Evolutionary conservation across 169 alveolate species (phyloP).

Genomic region (Toxoplasma gondii): DNA sequence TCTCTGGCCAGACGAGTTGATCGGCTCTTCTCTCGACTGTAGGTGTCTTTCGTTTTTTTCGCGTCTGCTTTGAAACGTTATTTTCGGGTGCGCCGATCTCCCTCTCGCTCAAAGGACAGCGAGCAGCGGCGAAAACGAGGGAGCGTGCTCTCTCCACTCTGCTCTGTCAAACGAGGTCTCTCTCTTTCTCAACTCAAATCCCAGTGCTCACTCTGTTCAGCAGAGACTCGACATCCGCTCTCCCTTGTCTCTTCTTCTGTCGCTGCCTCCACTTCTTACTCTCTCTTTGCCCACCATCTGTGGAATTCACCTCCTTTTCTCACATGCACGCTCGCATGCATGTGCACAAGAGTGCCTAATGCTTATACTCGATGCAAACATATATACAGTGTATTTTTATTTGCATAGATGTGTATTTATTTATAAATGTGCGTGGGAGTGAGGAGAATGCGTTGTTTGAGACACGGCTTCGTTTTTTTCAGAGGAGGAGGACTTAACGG

Average conservation of each 20-base stretch:
- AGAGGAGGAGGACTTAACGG: not conserved
- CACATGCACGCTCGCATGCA: not conserved
- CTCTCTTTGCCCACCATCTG: too few species aligned
- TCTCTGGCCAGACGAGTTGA: not conserved
- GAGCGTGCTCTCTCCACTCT: not conserved
- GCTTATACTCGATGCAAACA: not conserved
- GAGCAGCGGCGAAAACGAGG: conserved; percentile 2
- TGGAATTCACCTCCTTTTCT: not conserved
- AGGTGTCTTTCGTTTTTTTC: not conserved
- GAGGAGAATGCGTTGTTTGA: not conserved
- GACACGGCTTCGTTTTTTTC: not conserved
- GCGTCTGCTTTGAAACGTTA: too few species aligned
- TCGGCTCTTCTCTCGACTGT: conserved; percentile 30
- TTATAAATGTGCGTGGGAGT: not conserved
- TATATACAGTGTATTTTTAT: not conserved
- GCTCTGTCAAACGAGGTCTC: too few species aligned
- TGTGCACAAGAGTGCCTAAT: too few species aligned
- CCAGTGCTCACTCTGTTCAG: too few species aligned
- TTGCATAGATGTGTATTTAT: not conserved
- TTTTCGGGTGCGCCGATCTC: too few species aligned
- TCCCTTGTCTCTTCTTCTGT: too few species aligned
- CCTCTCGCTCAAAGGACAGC: not conserved
- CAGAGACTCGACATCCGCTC: too few species aligned
- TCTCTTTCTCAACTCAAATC: too few species aligned
- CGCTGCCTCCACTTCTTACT: too few species aligned